Base-by-base conservation (phyloP, 2,329 filamentous ascomycete species). In the Arachnopeziza araneosa region DNA sequence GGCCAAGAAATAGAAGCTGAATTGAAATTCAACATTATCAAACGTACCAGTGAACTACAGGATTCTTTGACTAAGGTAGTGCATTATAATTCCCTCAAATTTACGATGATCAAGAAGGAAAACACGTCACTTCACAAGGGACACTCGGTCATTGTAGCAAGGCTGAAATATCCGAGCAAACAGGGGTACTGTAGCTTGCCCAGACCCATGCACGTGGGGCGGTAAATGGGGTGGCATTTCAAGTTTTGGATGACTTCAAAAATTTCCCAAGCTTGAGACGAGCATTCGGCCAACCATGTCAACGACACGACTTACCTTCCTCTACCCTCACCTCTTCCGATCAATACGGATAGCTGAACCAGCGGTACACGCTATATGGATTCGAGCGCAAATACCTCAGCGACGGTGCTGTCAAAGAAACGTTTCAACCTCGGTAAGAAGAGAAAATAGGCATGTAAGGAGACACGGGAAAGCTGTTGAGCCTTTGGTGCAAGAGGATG, bases 321-420 rank as follows among this genome's bases (percentile, higher is more conserved):
- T 90, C 21, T 90, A 89, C 66, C 86, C 88, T 52, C 84, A 85
- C 66, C 74, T 90, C 58, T 83, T 87, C 73, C 83, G 85, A 58
- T 77, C 80, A 19, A 72, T 80, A 64, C 78, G 80, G 64, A 66
- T 71, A 63, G 69, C 73, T 73, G 70, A 83, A 74, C 71, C 77
- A 73, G 50, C 75, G 64, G 30, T 73, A 24, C 74, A 77, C 71
- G 76, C 67, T 59, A 60, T 66, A 57, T 64, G 65, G 62, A 63
- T 65, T 71, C 65, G 69, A 66, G 68, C 66, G 44, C 61, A 58
- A 61, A 52, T 56, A 56, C 66, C 60, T 59, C 66, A 30, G 53
- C 66, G 51, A 60, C 60, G 56, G 67, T 70, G 59, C 55, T 56
- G 44, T 26, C 55, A 62, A 62, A 71, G 60, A 22, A 63, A 71